Conservation (phyloP, 1,139 yeast genomes). For the Scheffersomyces parashehatae region DNA sequence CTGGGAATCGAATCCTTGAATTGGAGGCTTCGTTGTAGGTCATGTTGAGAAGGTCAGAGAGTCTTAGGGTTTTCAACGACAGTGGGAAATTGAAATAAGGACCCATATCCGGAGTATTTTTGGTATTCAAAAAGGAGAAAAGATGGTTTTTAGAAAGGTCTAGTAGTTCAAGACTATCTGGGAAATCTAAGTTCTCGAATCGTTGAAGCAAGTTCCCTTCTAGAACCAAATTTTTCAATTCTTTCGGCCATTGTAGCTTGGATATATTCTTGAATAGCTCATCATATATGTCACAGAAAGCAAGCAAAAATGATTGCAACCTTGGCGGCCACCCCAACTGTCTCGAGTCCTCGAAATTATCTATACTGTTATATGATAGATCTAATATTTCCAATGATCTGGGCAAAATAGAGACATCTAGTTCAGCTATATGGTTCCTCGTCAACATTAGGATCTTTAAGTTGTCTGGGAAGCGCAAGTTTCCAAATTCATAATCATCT, state of each 20-base stretch:
- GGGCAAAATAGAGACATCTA: constrained; percentile 27
- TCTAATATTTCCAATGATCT: constrained; percentile 29
- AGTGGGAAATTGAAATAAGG: background rate
- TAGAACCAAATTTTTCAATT: constrained; percentile 22
- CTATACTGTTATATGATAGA: constrained; percentile 24
- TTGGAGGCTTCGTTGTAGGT: constrained; percentile 3
- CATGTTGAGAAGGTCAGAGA: constrained; percentile 15
- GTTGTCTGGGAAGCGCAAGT: constrained; percentile 19
- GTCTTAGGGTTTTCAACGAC: constrained; percentile 13
- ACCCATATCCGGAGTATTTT: constrained; percentile 1
- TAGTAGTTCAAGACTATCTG: constrained; percentile 22
- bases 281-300: constrained; percentile 24
- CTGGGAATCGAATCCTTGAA: constrained; percentile 18
- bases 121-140: constrained; percentile 7
- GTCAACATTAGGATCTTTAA: constrained; percentile 37
- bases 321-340: constrained; percentile 29
- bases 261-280: constrained; percentile 15
- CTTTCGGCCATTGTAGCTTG: constrained; percentile 26
- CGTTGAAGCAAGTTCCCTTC: constrained; percentile 25
- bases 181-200: constrained; percentile 22
- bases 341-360: constrained; percentile 11
- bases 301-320: constrained; percentile 25
- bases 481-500: constrained; percentile 10
- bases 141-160: constrained; percentile 17
- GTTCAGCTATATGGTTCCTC: constrained; percentile 23